A percentile compares a stretch with the other conserved stretches of the same genome.
These are phyloP conservation scores for Mucor piriformis DNA, from an alignment of 371 early-diverging fungal genomes.

Conservation along the genomic window DNA sequence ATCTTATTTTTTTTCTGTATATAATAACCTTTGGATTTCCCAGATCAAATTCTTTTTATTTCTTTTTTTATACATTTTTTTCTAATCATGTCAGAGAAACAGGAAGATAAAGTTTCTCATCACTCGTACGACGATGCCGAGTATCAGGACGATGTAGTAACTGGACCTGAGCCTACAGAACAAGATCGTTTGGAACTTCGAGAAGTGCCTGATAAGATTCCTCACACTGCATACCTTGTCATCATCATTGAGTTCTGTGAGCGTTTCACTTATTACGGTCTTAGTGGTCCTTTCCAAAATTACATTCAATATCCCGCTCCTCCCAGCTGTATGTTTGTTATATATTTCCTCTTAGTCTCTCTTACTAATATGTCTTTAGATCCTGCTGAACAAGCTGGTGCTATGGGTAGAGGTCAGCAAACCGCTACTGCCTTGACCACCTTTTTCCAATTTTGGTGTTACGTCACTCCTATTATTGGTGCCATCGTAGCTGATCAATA, in stretches of 20 bases:
- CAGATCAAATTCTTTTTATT: conserved; percentile 1
- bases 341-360: not conserved
- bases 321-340: conserved; percentile 32
- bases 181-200: conserved; percentile 44
- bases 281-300: conserved; percentile 70
- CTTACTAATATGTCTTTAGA: conserved; percentile 19
- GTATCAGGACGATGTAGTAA: conserved; percentile 10
- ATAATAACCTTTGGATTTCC: not conserved
- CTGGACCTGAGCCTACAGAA: conserved; percentile 45
- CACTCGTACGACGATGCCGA: conserved; percentile 8
- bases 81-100: conserved; percentile 20
- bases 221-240: conserved; percentile 47
- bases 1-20: not conserved
- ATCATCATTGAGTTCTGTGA: conserved; percentile 60
- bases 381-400: conserved; percentile 52
- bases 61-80: conserved; percentile 6
- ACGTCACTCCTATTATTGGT: conserved; percentile 79
- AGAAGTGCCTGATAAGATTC: conserved; percentile 44
- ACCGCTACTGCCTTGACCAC: conserved; percentile 72
- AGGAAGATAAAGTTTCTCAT: conserved; percentile 14
- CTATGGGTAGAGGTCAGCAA: conserved; percentile 52
- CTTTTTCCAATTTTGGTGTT: conserved; percentile 82
- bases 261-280: conserved; percentile 80
- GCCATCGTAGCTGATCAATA: conserved; percentile 82
- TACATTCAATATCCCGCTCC: conserved; percentile 58